Evolutionary conservation across 1,139 yeast genomes (phyloP), one percentile per base, ranked within the genome.

Genomic region (Casaregolazyma lundiana): DNA sequence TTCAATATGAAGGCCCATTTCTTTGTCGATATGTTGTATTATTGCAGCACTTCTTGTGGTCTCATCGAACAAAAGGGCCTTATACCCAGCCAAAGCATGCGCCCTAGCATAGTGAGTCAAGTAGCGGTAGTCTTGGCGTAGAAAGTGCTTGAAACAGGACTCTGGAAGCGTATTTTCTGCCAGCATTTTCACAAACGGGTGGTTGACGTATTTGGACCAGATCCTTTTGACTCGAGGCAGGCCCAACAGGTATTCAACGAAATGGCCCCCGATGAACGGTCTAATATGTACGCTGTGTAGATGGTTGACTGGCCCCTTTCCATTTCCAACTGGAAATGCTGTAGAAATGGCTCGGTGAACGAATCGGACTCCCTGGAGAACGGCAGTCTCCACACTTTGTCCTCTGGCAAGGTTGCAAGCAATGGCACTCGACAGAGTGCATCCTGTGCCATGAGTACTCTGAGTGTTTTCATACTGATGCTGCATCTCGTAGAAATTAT

Each of bases 381-480:
- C 74, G 0, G 95, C 70, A 3, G 70, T 72, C 1, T 58, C 53
- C 8, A 85, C 57, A 0, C 69, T 35, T 30, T 59, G 53, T 0
- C 80, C 81, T 38, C 69, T 70, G 2, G 95, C 90, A 41, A 87
- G 56, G 55, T 84, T 80, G 1, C 94, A 80, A 0, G 95, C 83
- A 55, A 89, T 82, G 0, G 95, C 75, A 1, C 96, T 81, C 0
- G 95, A 81, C 44, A 89, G 69, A 0, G 96, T 85, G 63, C 97
- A 89, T 0, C 97, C 97, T 1, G 96, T 87, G 7, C 97, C 97
- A 62, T 89, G 97, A 0, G 89, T 80, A 57, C 81, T 77, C 3
- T 66, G 61, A 1, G 87, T 72, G 2, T 67, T 63, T 16, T 80
- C 64, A 54, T 63, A 77, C 2, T 62, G 63, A 6, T 89, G 78